Percentiles rank a stretch among this genome's conserved stretches.
Evolutionary conservation across 2,329 filamentous ascomycete genomes (phyloP).

Genomic region (Magnaporthales sp.): DNA sequence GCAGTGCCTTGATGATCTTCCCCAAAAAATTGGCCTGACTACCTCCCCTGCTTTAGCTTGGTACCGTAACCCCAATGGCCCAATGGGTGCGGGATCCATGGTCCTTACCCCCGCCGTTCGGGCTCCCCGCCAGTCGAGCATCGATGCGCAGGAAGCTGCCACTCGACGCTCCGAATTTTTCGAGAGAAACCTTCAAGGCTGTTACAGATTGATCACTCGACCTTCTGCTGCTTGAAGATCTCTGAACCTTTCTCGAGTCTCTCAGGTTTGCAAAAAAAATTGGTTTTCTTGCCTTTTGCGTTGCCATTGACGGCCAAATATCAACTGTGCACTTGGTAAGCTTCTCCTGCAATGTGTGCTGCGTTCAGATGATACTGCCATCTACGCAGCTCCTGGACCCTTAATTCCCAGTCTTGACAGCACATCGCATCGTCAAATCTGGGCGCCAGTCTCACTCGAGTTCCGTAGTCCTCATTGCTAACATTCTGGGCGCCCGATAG

Average conservation of each 20-base stretch:
- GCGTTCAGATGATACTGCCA: not conserved
- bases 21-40: not conserved
- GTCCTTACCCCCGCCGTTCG: constrained; percentile 4
- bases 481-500: not conserved
- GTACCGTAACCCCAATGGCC: constrained; percentile 1
- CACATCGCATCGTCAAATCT: not conserved
- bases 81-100: not conserved
- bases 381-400: not conserved
- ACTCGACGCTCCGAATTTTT: constrained; percentile 6
- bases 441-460: not conserved
- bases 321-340: constrained; percentile 4
- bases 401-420: not conserved
- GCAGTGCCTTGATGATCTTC: not conserved
- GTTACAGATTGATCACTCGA: constrained; percentile 5
- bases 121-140: constrained; percentile 9
- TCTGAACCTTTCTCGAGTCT: not conserved
- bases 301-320: not conserved
- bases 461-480: not conserved
- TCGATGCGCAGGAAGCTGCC: not conserved
- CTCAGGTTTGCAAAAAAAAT: not conserved
- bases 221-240: constrained; percentile 4
- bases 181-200: constrained; percentile 1
- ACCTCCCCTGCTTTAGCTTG: not conserved
- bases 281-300: not conserved
- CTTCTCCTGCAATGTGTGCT: not conserved